phyloP scores from a whole-genome alignment of 345 rosid species.

The Lumnitzera littorea region DNA sequence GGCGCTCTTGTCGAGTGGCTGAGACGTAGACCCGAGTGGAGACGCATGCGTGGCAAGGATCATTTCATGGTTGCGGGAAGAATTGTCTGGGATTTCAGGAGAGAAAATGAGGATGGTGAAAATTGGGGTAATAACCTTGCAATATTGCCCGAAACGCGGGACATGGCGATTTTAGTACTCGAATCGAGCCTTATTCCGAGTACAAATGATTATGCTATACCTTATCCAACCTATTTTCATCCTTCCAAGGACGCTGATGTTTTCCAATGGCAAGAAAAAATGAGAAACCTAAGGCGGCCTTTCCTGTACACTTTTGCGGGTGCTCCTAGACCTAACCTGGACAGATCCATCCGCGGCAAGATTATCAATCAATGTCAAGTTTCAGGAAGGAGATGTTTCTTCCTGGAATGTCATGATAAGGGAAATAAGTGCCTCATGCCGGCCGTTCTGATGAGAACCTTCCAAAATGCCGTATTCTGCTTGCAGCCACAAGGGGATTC shows the following conservation, averaged over 20 bases:
- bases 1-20: conserved; percentile 53
- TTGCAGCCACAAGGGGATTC: conserved; percentile 84
- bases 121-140: conserved; percentile 77
- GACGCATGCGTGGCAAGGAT: conserved; percentile 52
- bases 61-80: conserved; percentile 89
- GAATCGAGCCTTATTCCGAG: conserved; percentile 75
- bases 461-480: conserved; percentile 59
- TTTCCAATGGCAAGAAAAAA: conserved; percentile 51
- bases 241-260: conserved; percentile 49
- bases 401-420: conserved; percentile 35
- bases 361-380: conserved; percentile 59
- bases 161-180: conserved; percentile 63
- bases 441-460: conserved; percentile 37
- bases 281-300: conserved; percentile 38
- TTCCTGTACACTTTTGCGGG: conserved; percentile 62
- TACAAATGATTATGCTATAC: conserved; percentile 63
- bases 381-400: conserved; percentile 46
- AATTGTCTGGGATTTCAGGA: conserved; percentile 79
- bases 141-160: conserved; percentile 54
- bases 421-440: conserved; percentile 44
- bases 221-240: conserved; percentile 78
- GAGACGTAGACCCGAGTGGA: conserved; percentile 57
- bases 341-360: conserved; percentile 44
- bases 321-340: conserved; percentile 43
- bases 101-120: conserved; percentile 30